These are phyloP conservation scores for Gossypium australe DNA, from an alignment of 345 rosid genomes.

Conservation along the genomic window DNA sequence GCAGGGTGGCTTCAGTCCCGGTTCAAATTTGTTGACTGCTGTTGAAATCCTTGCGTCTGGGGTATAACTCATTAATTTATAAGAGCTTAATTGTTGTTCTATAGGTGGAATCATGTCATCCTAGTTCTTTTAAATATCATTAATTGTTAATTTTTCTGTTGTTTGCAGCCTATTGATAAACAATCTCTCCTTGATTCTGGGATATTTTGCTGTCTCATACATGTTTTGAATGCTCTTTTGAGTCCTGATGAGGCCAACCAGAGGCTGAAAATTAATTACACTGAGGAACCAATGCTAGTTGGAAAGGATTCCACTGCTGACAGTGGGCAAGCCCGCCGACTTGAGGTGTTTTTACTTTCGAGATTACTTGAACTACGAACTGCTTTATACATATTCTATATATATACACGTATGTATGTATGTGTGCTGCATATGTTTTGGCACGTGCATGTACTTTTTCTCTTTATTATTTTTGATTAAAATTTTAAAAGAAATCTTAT, in stretches of 20 bases:
- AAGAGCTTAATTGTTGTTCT: constrained; percentile 3
- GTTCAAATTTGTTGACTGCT: constrained; percentile 87
- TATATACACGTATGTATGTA: neutral
- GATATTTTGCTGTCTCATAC: constrained; percentile 93
- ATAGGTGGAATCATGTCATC: neutral
- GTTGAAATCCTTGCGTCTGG: constrained; percentile 90
- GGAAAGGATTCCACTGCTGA: constrained; percentile 39
- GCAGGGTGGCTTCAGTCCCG: constrained; percentile 88
- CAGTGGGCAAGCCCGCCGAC: constrained; percentile 49
- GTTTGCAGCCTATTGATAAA: constrained; percentile 84
- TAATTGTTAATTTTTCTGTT: constrained; percentile 8
- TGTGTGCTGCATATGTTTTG: neutral
- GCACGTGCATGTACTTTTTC: neutral
- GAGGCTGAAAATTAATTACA: constrained; percentile 25
- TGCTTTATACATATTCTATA: neutral
- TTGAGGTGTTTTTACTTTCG: constrained; percentile 58
- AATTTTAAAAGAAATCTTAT: neutral
- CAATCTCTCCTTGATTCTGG: constrained; percentile 99
- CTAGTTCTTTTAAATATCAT: constrained; percentile 1
- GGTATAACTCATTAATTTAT: constrained; percentile 45
- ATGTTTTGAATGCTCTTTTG: constrained; percentile 66
- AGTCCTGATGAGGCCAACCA: constrained; percentile 45
- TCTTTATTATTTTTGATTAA: neutral
- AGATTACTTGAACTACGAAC: neutral
- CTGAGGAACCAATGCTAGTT: constrained; percentile 29